Evolutionary conservation across 2,329 filamentous ascomycete species (phyloP), one percentile per base, ranked within the genome.

Genomic region (Atkinsonella hypoxylon): DNA sequence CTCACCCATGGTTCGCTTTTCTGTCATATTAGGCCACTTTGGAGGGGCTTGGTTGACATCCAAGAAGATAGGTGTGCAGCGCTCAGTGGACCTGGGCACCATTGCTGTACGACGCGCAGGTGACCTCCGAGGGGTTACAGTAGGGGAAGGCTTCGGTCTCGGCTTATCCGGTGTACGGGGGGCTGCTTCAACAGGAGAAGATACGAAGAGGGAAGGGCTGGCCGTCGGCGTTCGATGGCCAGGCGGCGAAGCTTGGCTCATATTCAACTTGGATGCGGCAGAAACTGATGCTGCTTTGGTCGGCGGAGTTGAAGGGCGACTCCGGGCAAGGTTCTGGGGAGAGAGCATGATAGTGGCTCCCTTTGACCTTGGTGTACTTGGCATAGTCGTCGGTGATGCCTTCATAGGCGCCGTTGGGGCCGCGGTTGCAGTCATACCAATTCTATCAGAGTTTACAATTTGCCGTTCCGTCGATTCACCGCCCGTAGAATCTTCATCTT

Each of bases 1-100:
- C 3, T 54, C 49, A 22, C 49, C 43, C 52, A 51, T 54, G 7
- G 52, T 49, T 26, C 52, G 52, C 39, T 34, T 51, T 10, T 49
- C 46, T 36, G 45, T 45, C 10, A 32, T 22, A 8, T 15, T 49
- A 7, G 26, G 43, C 20, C 10, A n/a, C 15, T 49, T 51, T 4
- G 43, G 31, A 9, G 49, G 38, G 3, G 43, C 15, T 18, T 30
- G 17, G 18, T 48, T 31, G 47, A 42, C 32, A n/a, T 51, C 49
- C 17, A 45, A 6, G 17, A 51, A 54, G 9, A 51, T 47, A 3
- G 52, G 52, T 6, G 52, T 49, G 32, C 52, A 54, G n/a, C 52
- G 49, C 20, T 49, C 49, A 9, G 47, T 38, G 12, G 52, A 54
- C 12, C 52, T 47, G 4, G 49, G 52, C 12, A 51, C 47, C 38